A percentile compares a stretch with the other conserved stretches of the same genome.
Evolutionary conservation across 208 protist species (phyloP).

Genomic region (Trypanosoma cruzi): DNA sequence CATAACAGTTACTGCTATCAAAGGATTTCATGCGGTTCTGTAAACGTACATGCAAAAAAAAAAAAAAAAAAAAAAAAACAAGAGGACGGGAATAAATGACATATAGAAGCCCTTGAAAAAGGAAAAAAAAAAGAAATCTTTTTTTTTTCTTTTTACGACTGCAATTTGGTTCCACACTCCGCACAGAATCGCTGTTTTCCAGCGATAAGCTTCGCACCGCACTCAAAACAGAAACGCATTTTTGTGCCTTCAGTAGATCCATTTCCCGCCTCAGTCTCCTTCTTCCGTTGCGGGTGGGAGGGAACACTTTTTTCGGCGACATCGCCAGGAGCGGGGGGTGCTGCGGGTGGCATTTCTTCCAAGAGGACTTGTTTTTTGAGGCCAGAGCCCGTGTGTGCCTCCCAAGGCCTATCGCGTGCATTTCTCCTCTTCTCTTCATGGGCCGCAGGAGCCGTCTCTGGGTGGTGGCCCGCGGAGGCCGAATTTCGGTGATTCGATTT

Average conservation of each 20-base stretch:
- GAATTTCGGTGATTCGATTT: slow-evolving; percentile 24
- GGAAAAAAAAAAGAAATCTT: slow-evolving; percentile 5
- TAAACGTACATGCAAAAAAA: neutral
- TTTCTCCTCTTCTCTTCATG: neutral
- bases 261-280: neutral
- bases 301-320: slow-evolving; percentile 6
- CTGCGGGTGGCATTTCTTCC: slow-evolving; percentile 1
- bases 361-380: neutral
- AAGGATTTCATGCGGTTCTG: no score
- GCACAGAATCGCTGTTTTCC: slow-evolving; percentile 56
- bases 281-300: slow-evolving; percentile 1
- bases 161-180: slow-evolving; percentile 61
- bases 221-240: slow-evolving; percentile 62
- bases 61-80: slow-evolving; percentile 9
- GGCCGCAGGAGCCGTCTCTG: neutral
- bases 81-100: slow-evolving; percentile 19
- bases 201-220: slow-evolving; percentile 42
- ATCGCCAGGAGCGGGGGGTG: neutral
- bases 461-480: neutral
- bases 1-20: no score
- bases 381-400: neutral
- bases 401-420: neutral
- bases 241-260: neutral
- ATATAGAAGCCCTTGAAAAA: slow-evolving; percentile 14
- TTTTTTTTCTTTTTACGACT: no score